Evolutionary conservation across 2,329 filamentous ascomycete species (phyloP).

Genomic region (Huntiella abstrusa): DNA sequence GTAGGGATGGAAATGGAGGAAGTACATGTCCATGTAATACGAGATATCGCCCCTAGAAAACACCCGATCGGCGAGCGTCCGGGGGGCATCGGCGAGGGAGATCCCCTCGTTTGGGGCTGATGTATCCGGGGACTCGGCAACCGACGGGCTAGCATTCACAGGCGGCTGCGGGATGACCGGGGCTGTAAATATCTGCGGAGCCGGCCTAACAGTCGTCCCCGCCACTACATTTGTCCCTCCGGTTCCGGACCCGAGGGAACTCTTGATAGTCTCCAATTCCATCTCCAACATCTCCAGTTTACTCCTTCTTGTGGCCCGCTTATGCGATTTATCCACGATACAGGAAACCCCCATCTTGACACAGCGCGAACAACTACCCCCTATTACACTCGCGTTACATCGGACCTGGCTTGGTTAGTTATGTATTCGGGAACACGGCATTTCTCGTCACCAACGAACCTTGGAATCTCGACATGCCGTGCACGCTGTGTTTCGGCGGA

Average conservation of each 20-base stretch:
- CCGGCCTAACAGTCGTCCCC: too few relatives aligned
- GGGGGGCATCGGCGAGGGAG: not conserved
- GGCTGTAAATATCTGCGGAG: too few relatives aligned
- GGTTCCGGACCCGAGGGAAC: too few relatives aligned
- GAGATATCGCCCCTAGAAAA: conserved; percentile 35
- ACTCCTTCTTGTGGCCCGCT: conserved; percentile 27
- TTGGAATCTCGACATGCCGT: conserved; percentile 17
- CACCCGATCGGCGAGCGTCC: conserved; percentile 24
- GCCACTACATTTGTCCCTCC: too few relatives aligned
- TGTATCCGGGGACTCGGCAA: not conserved
- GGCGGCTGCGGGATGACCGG: too few relatives aligned
- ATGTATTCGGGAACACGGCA: not conserved
- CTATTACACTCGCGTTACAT: conserved; percentile 22
- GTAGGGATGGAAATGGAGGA: conserved; percentile 33
- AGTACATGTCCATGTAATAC: conserved; percentile 37
- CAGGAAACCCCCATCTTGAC: conserved; percentile 25
- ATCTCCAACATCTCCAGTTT: conserved; percentile 36
- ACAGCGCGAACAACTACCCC: conserved; percentile 24
- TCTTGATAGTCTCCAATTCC: conserved; percentile 30
- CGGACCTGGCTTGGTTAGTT: conserved; percentile 20
- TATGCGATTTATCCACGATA: conserved; percentile 28
- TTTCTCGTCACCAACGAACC: conserved; percentile 4
- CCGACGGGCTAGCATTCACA: not conserved
- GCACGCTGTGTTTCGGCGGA: conserved; percentile 18
- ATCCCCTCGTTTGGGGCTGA: not conserved